Base-by-base conservation (phyloP, 176 grass and related monocot species). In the Typha latifolia region DNA sequence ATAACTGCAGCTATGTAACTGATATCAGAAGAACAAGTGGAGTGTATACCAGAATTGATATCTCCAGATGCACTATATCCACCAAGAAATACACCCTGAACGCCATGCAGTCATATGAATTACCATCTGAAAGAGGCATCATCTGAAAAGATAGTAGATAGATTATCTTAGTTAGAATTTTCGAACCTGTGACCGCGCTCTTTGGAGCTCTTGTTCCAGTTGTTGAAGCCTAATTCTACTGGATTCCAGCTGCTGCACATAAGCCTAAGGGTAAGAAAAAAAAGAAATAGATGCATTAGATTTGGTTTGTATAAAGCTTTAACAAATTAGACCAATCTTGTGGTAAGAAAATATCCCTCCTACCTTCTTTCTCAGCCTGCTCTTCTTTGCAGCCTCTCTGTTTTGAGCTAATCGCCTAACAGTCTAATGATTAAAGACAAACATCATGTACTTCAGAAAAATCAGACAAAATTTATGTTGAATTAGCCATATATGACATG, bases 291-390 rank as follows among this genome's bases (percentile, higher is more conserved):
- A 5, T 59, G 5, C 53, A 22, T 59, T 11, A 59, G 16, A 19
- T 19, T 14, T 10, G 10, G 5, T 59, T 21, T 22, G 16, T 59
- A 22, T 19, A 22, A 55, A 55, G 51, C 18, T 22, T 21, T 8
- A 59, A 1, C 20, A 59, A 19, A 11, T 16, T 19, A 9, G 5
- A 59, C 0, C 53, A 59, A 21, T 59, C 20, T 59, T 11, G 15
- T 59, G 53, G 14, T 11, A 12, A 43, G 21, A 19, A 10, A 59
- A 10, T 12, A 22, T 12, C 20, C 15, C 3, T 59, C 20, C 11
- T 51, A 93, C 94, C 94, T 99, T 99, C 63, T 99, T 99, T 71
- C 94, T 84, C 61, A 99, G 73, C 53, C 94, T 82, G 81, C 94
- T 99, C 80, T 99, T 99, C 81, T 79, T 90, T 27, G 94, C 89